Conservation (phyloP, 2,329 filamentous ascomycete genomes). For the Colletotrichum trifolii region DNA sequence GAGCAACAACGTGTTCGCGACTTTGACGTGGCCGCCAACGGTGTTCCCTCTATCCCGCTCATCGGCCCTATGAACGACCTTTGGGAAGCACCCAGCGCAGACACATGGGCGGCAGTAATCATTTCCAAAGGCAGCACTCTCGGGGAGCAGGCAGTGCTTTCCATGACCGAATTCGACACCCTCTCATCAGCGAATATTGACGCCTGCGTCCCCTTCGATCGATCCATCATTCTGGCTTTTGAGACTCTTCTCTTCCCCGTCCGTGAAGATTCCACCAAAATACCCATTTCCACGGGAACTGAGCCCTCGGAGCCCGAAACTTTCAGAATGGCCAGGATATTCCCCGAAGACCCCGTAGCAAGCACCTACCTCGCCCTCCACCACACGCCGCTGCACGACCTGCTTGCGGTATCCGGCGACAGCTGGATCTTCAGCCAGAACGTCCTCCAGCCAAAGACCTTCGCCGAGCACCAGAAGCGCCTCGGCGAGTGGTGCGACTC, state of each 20-base stretch:
- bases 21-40: slow-evolving; percentile 49
- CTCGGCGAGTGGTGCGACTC: slow-evolving; percentile 60
- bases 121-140: slow-evolving; percentile 38
- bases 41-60: slow-evolving; percentile 57
- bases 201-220: slow-evolving; percentile 51
- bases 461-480: slow-evolving; percentile 58
- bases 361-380: slow-evolving; percentile 68
- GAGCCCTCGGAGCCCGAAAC: slow-evolving; percentile 40
- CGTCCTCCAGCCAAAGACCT: slow-evolving; percentile 55
- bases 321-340: slow-evolving; percentile 52
- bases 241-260: slow-evolving; percentile 52
- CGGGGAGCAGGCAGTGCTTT: slow-evolving; percentile 22
- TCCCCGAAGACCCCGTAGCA: slow-evolving; percentile 56
- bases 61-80: slow-evolving; percentile 55
- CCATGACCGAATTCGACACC: slow-evolving; percentile 42
- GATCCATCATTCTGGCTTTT: slow-evolving; percentile 52
- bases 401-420: slow-evolving; percentile 68
- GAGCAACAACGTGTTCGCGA: slow-evolving; percentile 55
- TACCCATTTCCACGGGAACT: slow-evolving; percentile 39
- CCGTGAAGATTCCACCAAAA: slow-evolving; percentile 44
- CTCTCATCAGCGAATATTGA: slow-evolving; percentile 51
- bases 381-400: slow-evolving; percentile 67
- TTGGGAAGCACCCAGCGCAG: slow-evolving; percentile 60
- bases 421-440: slow-evolving; percentile 69
- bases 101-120: slow-evolving; percentile 57